Evolutionary conservation across 1,139 yeast species (phyloP).

Genomic region (Lizanozyma gosingica): DNA sequence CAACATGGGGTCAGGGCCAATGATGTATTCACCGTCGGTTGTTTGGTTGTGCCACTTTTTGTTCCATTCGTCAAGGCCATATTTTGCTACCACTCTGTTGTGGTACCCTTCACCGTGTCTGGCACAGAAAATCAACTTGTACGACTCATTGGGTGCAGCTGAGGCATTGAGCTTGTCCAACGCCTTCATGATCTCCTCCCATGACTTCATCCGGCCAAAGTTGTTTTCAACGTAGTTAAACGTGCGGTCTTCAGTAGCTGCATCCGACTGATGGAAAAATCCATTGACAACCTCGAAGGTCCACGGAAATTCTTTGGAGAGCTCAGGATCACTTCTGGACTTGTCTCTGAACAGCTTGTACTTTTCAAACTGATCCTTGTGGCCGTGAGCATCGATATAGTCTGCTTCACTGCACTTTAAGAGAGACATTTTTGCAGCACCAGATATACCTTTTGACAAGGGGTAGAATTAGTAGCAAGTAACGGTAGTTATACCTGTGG

Average conservation of each 20-base stretch:
- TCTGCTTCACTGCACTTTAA: conserved; percentile 5
- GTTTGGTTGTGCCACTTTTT: conserved; percentile 47
- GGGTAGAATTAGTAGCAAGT: no score
- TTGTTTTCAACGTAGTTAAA: conserved; percentile 40
- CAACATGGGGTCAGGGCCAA: conserved; percentile 66
- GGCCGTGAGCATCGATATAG: conserved; percentile 7
- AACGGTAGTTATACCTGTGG: no score
- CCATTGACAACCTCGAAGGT: conserved; percentile 36
- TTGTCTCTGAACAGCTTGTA: conserved; percentile 3
- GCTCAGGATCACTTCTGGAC: neutral
- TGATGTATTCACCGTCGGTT: conserved; percentile 46
- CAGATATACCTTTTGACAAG: no score
- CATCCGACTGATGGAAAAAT: conserved; percentile 42
- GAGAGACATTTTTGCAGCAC: conserved; percentile 2
- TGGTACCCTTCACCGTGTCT: conserved; percentile 79
- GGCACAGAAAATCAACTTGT: conserved; percentile 54
- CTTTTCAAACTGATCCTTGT: conserved; percentile 2
- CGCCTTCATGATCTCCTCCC: conserved; percentile 32
- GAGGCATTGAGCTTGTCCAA: conserved; percentile 27
- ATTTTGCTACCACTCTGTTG: conserved; percentile 49
- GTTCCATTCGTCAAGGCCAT: conserved; percentile 53
- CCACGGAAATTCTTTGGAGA: conserved; percentile 22
- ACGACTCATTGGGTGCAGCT: conserved; percentile 26
- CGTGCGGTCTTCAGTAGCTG: conserved; percentile 34
- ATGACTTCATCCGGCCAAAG: conserved; percentile 39